These are phyloP conservation scores for Porphyrellus cyaneotinctus DNA, from an alignment of 768 basidiomycete species.

Conservation along the genomic window DNA sequence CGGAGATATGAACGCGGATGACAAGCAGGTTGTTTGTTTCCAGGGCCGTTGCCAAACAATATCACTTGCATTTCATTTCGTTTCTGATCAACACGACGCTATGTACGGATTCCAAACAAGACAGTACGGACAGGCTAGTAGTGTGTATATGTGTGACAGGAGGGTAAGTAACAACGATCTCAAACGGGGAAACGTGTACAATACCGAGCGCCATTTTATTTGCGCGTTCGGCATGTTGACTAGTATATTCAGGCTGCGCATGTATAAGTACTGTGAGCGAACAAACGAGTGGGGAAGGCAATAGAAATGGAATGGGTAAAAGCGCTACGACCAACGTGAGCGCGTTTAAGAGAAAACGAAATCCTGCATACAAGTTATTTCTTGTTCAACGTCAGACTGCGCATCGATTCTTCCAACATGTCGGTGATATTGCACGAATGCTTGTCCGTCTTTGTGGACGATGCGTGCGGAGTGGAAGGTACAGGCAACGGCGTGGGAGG, in stretches of 20 bases:
- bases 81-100: background rate
- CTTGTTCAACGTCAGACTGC: slow-evolving; percentile 58
- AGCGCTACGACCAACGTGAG: background rate
- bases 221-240: background rate
- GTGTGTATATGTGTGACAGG: slow-evolving; percentile 5
- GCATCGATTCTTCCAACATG: slow-evolving; percentile 65
- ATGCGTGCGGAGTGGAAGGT: slow-evolving; percentile 1
- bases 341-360: background rate
- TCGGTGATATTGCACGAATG: slow-evolving; percentile 33
- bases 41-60: slow-evolving; percentile 28
- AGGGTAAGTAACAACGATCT: slow-evolving; percentile 11
- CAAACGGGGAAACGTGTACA: background rate
- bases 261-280: slow-evolving; percentile 3
- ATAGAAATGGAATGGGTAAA: slow-evolving; percentile 10
- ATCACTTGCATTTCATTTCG: slow-evolving; percentile 10
- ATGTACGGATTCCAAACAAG: slow-evolving; percentile 18
- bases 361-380: slow-evolving; percentile 28
- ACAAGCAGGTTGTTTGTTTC: slow-evolving; percentile 16
- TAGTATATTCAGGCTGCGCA: slow-evolving; percentile 11
- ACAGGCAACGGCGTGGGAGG: slow-evolving; percentile 8
- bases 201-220: slow-evolving; percentile 1
- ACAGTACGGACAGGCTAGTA: slow-evolving; percentile 13
- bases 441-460: slow-evolving; percentile 17
- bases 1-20: background rate
- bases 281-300: slow-evolving; percentile 17